These are phyloP conservation scores for Cladorrhinum sp. DNA, from an alignment of 2,329 filamentous ascomycete genomes.

Conservation along the genomic window DNA sequence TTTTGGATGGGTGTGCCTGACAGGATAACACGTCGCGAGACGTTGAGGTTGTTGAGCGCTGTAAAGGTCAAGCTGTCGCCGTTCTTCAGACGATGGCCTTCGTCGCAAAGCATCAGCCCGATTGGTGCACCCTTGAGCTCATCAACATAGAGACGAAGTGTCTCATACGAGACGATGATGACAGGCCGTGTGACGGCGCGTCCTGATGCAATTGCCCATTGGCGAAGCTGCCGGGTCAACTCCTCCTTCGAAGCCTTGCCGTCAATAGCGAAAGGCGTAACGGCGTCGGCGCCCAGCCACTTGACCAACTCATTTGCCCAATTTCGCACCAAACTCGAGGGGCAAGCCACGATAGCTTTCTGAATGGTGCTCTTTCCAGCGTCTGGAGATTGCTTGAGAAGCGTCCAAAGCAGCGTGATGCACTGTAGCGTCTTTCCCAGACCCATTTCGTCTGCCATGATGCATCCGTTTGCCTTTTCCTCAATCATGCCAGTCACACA, in stretches of 20 bases:
- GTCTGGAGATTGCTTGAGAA: slow-evolving; percentile 91
- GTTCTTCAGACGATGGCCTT: slow-evolving; percentile 95
- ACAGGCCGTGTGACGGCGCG: slow-evolving; percentile 86
- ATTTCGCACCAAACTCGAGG: slow-evolving; percentile 92
- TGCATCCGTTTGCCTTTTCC: slow-evolving; percentile 89
- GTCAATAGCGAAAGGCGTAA: slow-evolving; percentile 92
- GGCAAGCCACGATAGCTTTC: slow-evolving; percentile 95
- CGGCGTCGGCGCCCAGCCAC: slow-evolving; percentile 90
- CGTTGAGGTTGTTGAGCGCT: slow-evolving; percentile 85
- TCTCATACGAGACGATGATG: slow-evolving; percentile 97
- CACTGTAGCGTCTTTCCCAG: slow-evolving; percentile 96
- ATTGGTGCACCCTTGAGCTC: slow-evolving; percentile 88
- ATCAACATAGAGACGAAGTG: slow-evolving; percentile 83
- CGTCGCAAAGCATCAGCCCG: slow-evolving; percentile 89
- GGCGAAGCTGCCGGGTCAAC: slow-evolving; percentile 80
- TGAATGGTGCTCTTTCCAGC: slow-evolving; percentile 92
- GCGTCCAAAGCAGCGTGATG: slow-evolving; percentile 93
- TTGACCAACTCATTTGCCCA: slow-evolving; percentile 97
- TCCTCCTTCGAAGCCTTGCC: slow-evolving; percentile 96
- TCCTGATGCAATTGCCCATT: slow-evolving; percentile 93
- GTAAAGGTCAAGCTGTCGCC: slow-evolving; percentile 94
- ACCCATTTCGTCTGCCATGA: slow-evolving; percentile 99
- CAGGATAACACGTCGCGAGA: slow-evolving; percentile 86
- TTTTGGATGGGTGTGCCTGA: slow-evolving; percentile 98
- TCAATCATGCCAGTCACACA: slow-evolving; percentile 96